Evolutionary conservation across 768 basidiomycete genomes (phyloP).

Genomic region (Rhizopogon vulgaris): DNA sequence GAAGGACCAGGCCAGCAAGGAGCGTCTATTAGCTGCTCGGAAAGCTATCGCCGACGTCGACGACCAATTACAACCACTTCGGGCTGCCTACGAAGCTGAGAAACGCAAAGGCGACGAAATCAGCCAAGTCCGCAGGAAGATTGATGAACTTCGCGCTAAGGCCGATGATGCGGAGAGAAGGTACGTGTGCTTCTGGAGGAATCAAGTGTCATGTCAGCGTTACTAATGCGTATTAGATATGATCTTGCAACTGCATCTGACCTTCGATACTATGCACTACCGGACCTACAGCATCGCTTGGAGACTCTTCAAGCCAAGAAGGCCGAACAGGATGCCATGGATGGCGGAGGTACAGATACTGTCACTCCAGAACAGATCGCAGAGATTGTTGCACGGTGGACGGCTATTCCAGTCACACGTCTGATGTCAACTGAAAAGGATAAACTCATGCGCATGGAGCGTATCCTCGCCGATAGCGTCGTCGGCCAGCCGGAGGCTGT

Average conservation of each 20-base stretch:
- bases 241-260: slow-evolving; percentile 80
- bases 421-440: slow-evolving; percentile 88
- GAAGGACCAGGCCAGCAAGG: slow-evolving; percentile 84
- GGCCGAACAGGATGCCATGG: slow-evolving; percentile 54
- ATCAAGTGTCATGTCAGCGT: background rate
- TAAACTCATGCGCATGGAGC: slow-evolving; percentile 84
- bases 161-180: slow-evolving; percentile 89
- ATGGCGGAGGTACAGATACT: slow-evolving; percentile 49
- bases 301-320: slow-evolving; percentile 69
- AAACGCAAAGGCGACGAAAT: slow-evolving; percentile 80
- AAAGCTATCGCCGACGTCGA: slow-evolving; percentile 81
- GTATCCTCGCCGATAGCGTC: slow-evolving; percentile 66
- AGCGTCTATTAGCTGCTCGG: slow-evolving; percentile 65
- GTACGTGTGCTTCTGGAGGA: slow-evolving; percentile 30
- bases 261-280: slow-evolving; percentile 86
- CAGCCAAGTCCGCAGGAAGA: slow-evolving; percentile 64
- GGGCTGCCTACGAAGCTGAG: slow-evolving; percentile 82
- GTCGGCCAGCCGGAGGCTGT: slow-evolving; percentile 91
- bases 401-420: slow-evolving; percentile 83
- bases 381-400: slow-evolving; percentile 92
- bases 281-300: slow-evolving; percentile 75
- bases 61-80: slow-evolving; percentile 76
- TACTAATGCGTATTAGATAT: slow-evolving; percentile 33
- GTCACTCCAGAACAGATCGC: slow-evolving; percentile 90
- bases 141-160: slow-evolving; percentile 90